Conservation (phyloP, 2,329 filamentous ascomycete species). For the Botrytis byssoidea region DNA sequence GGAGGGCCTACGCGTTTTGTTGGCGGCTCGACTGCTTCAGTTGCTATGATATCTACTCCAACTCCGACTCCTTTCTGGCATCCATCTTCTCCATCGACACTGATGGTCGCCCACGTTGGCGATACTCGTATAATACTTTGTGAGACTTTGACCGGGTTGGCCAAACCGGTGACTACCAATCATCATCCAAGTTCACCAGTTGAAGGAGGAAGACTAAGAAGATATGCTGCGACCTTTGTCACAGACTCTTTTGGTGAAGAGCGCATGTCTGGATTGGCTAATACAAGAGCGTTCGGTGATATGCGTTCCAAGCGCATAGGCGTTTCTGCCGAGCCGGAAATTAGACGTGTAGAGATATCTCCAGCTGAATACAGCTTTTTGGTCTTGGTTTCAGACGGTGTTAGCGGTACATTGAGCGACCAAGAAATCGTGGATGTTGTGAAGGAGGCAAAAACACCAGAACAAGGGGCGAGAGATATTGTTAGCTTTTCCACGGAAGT, state of each 20-base stretch:
- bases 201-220: conserved; percentile 78
- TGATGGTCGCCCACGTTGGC: conserved; percentile 87
- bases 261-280: conserved; percentile 88
- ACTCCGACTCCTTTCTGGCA: conserved; percentile 95
- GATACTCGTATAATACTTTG: conserved; percentile 91
- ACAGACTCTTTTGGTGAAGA: conserved; percentile 98
- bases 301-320: conserved; percentile 88
- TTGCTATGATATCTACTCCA: conserved; percentile 88
- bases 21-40: conserved; percentile 87
- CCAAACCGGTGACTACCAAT: conserved; percentile 80
- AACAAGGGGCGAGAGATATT: conserved; percentile 75
- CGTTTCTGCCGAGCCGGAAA: conserved; percentile 90
- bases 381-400: conserved; percentile 83
- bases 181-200: conserved; percentile 88
- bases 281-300: conserved; percentile 92
- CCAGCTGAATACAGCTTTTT: conserved; percentile 88
- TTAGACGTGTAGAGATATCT: conserved; percentile 72
- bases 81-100: conserved; percentile 76
- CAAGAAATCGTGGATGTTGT: conserved; percentile 96
- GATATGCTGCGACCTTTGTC: conserved; percentile 83
- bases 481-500: conserved; percentile 90
- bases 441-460: conserved; percentile 89
- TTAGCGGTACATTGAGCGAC: conserved; percentile 81
- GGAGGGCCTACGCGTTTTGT: conserved; percentile 79
- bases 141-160: conserved; percentile 76